These are phyloP conservation scores for Chaetomium globosum DNA, from an alignment of 2,329 filamentous ascomycete genomes.

Conservation along the genomic window DNA sequence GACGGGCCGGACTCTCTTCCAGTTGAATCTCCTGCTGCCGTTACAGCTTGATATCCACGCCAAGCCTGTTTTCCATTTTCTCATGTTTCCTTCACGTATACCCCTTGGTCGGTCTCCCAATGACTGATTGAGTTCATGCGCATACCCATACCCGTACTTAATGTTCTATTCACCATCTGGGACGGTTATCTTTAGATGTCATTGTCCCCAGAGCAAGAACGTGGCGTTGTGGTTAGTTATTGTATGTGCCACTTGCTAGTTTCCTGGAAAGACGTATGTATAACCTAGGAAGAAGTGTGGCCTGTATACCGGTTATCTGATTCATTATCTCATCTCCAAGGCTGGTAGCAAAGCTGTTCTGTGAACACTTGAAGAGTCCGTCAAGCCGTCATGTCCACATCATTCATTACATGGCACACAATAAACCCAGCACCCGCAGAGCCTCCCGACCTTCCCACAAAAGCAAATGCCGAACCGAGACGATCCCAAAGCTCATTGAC, in stretches of 20 bases:
- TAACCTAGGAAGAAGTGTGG: too few species aligned
- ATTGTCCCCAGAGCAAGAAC: constrained; percentile 26
- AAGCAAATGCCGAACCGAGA: neutral
- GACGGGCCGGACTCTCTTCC: constrained; percentile 21
- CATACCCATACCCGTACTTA: constrained; percentile 21
- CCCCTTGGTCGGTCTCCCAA: constrained; percentile 21
- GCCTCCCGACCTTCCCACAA: neutral
- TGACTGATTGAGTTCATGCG: constrained; percentile 26
- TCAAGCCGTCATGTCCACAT: neutral
- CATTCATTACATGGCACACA: neutral
- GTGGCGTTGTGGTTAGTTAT: constrained; percentile 28
- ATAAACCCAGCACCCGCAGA: neutral
- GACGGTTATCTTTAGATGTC: neutral
- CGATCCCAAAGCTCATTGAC: neutral
- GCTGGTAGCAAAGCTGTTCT: neutral
- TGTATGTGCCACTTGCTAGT: neutral
- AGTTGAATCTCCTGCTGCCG: constrained; percentile 39
- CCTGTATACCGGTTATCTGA: neutral
- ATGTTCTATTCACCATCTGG: constrained; percentile 3
- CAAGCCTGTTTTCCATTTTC: neutral
- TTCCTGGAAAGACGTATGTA: neutral
- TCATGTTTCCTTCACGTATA: constrained; percentile 18
- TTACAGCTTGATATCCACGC: constrained; percentile 22
- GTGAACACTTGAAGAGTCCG: neutral
- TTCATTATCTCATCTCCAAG: neutral